Percentiles rank a stretch among this genome's conserved stretches.
Evolutionary conservation across 805 yeast species (phyloP).

Genomic region (Millerozyma miso): DNA sequence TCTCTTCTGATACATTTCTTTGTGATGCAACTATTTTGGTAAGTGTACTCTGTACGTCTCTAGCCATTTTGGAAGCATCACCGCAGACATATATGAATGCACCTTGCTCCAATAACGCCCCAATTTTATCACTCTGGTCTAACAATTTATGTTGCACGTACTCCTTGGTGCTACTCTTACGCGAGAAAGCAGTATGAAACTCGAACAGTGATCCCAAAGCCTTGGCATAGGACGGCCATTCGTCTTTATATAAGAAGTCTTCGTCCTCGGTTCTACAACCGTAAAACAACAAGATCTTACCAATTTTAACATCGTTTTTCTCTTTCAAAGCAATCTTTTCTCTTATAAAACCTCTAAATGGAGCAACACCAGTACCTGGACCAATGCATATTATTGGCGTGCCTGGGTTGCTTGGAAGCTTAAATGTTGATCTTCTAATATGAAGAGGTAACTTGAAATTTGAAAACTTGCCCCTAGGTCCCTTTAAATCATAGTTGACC

Average conservation of each 20-base stretch:
- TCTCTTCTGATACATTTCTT: slow-evolving; percentile 59
- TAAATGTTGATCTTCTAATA: slow-evolving; percentile 91
- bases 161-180: slow-evolving; percentile 53
- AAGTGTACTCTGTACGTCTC: slow-evolving; percentile 78
- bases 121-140: slow-evolving; percentile 51
- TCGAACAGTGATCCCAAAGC: slow-evolving; percentile 59
- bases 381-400: slow-evolving; percentile 91
- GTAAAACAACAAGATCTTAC: slow-evolving; percentile 72
- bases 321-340: slow-evolving; percentile 65
- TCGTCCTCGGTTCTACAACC: slow-evolving; percentile 80
- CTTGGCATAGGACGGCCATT: slow-evolving; percentile 77
- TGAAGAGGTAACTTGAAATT: slow-evolving; percentile 79
- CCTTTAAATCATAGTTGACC: slow-evolving; percentile 67
- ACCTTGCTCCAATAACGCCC: slow-evolving; percentile 56
- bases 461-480: slow-evolving; percentile 65
- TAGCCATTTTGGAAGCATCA: slow-evolving; percentile 94
- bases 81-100: slow-evolving; percentile 96
- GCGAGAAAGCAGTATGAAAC: slow-evolving; percentile 80
- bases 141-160: slow-evolving; percentile 81
- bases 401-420: slow-evolving; percentile 79
- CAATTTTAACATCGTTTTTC: slow-evolving; percentile 39
- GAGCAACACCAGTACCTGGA: slow-evolving; percentile 99
- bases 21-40: slow-evolving; percentile 56
- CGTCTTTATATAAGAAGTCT: slow-evolving; percentile 83
- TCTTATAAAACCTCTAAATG: slow-evolving; percentile 91